Evolutionary conservation across 164 flowering plant species (phyloP).

Genomic region (Stephania cephalantha): DNA sequence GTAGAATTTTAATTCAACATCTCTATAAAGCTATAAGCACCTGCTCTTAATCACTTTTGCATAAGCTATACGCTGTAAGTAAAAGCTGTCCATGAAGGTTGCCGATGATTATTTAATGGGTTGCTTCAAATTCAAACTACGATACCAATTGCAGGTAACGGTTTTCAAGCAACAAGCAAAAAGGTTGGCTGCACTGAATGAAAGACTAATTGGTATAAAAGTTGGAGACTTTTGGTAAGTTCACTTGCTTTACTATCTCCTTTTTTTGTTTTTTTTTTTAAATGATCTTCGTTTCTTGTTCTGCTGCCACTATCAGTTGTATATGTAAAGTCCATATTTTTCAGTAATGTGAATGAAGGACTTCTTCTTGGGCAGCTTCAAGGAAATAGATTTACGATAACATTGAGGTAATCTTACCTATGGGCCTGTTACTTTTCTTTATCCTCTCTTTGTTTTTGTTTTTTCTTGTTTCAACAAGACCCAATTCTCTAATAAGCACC

Average conservation of each 20-base stretch:
- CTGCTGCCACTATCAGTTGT: neutral
- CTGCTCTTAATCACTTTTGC: too few relatives aligned
- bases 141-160: constrained; percentile 50
- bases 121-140: neutral
- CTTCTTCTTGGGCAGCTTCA: constrained; percentile 87
- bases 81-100: neutral
- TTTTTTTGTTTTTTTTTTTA: constrained; percentile 1
- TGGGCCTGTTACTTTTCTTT: too few relatives aligned
- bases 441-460: neutral
- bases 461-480: neutral
- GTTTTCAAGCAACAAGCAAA: constrained; percentile 79
- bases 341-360: constrained; percentile 78
- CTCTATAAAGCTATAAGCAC: too few relatives aligned
- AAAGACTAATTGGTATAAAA: constrained; percentile 81
- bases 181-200: constrained; percentile 72
- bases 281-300: too few relatives aligned
- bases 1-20: too few relatives aligned
- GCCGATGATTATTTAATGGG: neutral
- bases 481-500: neutral
- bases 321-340: constrained; percentile 9
- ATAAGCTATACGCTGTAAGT: too few relatives aligned
- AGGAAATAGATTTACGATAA: constrained; percentile 89
- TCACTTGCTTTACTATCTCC: neutral
- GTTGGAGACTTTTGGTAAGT: constrained; percentile 86
- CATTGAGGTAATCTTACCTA: constrained; percentile 50